Base-by-base conservation (phyloP, 768 basidiomycete species). In the Panellus pusillus region DNA sequence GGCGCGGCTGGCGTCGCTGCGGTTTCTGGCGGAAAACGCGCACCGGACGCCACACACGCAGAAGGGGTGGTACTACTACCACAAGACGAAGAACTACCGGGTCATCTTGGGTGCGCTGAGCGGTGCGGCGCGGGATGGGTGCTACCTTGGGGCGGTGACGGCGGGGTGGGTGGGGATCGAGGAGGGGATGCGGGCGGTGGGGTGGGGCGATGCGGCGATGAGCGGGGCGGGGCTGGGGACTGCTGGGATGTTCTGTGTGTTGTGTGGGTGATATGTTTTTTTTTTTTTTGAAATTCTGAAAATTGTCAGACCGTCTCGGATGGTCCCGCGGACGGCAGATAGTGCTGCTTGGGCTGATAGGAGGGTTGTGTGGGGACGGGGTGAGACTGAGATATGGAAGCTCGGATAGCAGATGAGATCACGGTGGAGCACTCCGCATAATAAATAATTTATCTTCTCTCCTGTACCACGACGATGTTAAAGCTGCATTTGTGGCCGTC, bases 11-110 rank as follows among this genome's bases (percentile, higher is more conserved):
- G 83, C 87, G n/a, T 79, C 82, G 12, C 73, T 93, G 67, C 86
- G 83, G 47, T 95, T 89, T 69, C 78, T 94, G 45, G 93, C 92
- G n/a, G 93, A 96, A 70, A 95, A 96, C 68, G 93, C 86, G 40
- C 93, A 96, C 70, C 79, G 91, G 50, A 79, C 88, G 44, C 93
- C 93, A 18, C 86, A 72, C 61, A 96, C 93, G 28, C 79, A 92
- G 53, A 82, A 87, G 61, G 93, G 93, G 54, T 95, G 93, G 93
- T 96, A 94, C 70, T 89, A 92, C 63, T 95, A 96, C 82, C 89
- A 92, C 68, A 95, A 95, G 76, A 93, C 91, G 27, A 96, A 95
- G 70, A 95, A 95, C 75, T 95, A 94, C 76, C 77, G 82, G 61
- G 82, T 93, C 61, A 79, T 92, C 64, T 77, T 84, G 57, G 87